Evolutionary conservation across 2,329 filamentous ascomycete genomes (phyloP).

Genomic region (Fusarium pseudoanthophilum): DNA sequence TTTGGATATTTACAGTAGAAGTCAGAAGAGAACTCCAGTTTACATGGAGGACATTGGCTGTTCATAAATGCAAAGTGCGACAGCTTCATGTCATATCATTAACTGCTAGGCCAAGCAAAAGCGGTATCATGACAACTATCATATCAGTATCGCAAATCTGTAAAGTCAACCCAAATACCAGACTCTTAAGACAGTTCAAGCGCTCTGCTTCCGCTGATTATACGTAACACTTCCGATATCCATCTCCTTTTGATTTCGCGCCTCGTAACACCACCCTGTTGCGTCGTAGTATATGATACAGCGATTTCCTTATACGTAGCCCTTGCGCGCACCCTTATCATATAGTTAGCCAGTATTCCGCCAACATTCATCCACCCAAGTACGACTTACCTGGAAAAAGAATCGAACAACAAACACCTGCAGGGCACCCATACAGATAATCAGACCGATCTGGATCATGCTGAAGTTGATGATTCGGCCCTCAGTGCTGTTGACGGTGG

Average conservation of each 20-base stretch:
- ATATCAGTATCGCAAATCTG: constrained; percentile 31
- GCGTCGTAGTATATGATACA: constrained; percentile 34
- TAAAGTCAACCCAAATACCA: constrained; percentile 22
- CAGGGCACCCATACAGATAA: constrained; percentile 92
- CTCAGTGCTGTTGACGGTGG: constrained; percentile 96
- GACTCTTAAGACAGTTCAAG: constrained; percentile 24
- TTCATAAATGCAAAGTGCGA: neutral
- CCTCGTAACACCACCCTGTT: constrained; percentile 47
- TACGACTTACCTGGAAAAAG: constrained; percentile 85
- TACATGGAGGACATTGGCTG: neutral
- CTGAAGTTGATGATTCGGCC: constrained; percentile 97
- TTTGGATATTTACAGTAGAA: neutral
- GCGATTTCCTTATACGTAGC: constrained; percentile 67
- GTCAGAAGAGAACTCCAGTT: no score
- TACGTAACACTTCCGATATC: constrained; percentile 45
- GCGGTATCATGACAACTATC: constrained; percentile 40
- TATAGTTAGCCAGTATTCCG: constrained; percentile 15
- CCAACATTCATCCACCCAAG: no score
- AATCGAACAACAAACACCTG: constrained; percentile 98
- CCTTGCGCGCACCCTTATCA: constrained; percentile 71
- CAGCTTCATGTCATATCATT: constrained; percentile 11
- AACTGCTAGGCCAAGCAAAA: constrained; percentile 24
- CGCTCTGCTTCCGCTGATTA: constrained; percentile 44
- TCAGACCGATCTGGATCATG: constrained; percentile 89
- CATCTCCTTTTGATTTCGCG: constrained; percentile 47